Percentiles rank a stretch among this genome's conserved stretches.
These are phyloP conservation scores for Starmerella davenportii DNA, from an alignment of 805 yeast species.

Conservation along the genomic window DNA sequence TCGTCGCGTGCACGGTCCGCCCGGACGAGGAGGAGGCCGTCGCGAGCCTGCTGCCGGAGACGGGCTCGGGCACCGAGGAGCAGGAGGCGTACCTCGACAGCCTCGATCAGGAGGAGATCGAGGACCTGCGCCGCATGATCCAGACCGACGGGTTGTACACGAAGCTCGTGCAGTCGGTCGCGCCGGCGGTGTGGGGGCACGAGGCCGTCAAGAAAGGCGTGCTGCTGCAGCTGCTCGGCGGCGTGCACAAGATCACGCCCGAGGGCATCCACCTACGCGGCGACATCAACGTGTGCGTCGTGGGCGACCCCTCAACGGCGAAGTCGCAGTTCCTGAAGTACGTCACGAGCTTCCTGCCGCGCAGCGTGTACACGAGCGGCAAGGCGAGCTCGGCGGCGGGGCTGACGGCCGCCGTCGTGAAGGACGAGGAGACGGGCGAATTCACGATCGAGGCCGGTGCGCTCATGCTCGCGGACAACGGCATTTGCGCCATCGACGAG, in stretches of 20 bases:
- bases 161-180: conserved; percentile 69
- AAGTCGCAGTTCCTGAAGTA: conserved; percentile 91
- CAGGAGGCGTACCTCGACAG: conserved; percentile 68
- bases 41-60: conserved; percentile 20
- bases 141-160: conserved; percentile 71
- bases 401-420: conserved; percentile 91
- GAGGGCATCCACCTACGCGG: conserved; percentile 94
- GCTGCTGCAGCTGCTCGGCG: conserved; percentile 73
- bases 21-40: conserved; percentile 28
- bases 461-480: conserved; percentile 92
- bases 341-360: conserved; percentile 76
- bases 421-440: conserved; percentile 93
- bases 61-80: conserved; percentile 41
- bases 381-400: conserved; percentile 98
- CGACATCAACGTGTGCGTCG: conserved; percentile 87
- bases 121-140: conserved; percentile 77
- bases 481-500: conserved; percentile 96
- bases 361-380: conserved; percentile 94
- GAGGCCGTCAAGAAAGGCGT: conserved; percentile 87
- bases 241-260: conserved; percentile 82
- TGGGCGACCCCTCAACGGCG: conserved; percentile 95
- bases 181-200: conserved; percentile 94
- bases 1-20: conserved; percentile 76
- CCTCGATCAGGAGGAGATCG: conserved; percentile 62
- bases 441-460: conserved; percentile 98